These are phyloP conservation scores for Claviceps pusilla DNA, from an alignment of 2,329 filamentous ascomycete species.

Conservation along the genomic window DNA sequence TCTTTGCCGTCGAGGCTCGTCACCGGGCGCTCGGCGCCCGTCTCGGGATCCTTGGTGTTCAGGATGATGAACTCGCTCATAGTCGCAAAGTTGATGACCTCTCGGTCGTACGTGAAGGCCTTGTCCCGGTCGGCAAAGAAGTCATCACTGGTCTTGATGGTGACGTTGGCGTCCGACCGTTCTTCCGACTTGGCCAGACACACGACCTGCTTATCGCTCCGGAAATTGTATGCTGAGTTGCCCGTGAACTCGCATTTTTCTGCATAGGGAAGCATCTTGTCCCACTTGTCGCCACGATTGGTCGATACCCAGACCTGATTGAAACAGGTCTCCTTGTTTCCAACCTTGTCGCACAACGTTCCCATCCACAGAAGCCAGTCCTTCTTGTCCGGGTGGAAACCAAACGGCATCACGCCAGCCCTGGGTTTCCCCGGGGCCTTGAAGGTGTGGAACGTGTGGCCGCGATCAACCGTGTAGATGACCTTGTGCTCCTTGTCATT, in stretches of 20 bases:
- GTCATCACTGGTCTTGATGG: constrained; percentile 64
- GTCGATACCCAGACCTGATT: constrained; percentile 59
- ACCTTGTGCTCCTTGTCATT: constrained; percentile 35
- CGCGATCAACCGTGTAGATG: constrained; percentile 70
- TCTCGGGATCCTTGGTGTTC: constrained; percentile 55
- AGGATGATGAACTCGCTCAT: constrained; percentile 96
- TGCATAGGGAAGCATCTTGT: constrained; percentile 57
- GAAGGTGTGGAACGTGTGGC: constrained; percentile 58
- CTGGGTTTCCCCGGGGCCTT: constrained; percentile 43
- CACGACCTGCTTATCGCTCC: constrained; percentile 39
- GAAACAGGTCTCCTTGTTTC: constrained; percentile 45
- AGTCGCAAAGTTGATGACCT: constrained; percentile 69
- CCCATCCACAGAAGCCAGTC: constrained; percentile 92
- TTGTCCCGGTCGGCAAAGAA: constrained; percentile 52
- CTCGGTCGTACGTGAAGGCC: constrained; percentile 31
- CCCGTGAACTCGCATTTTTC: constrained; percentile 77
- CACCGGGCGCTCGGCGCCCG: constrained; percentile 57
- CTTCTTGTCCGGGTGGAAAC: constrained; percentile 71
- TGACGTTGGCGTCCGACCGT: constrained; percentile 43
- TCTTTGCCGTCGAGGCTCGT: constrained; percentile 70
- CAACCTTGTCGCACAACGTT: constrained; percentile 45
- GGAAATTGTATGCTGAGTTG: constrained; percentile 39
- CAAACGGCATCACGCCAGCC: constrained; percentile 32
- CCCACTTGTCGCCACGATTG: constrained; percentile 71
- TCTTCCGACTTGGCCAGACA: constrained; percentile 44